phyloP scores from a whole-genome alignment of 306 rosid species.

The Citrullus mucosospermus region DNA sequence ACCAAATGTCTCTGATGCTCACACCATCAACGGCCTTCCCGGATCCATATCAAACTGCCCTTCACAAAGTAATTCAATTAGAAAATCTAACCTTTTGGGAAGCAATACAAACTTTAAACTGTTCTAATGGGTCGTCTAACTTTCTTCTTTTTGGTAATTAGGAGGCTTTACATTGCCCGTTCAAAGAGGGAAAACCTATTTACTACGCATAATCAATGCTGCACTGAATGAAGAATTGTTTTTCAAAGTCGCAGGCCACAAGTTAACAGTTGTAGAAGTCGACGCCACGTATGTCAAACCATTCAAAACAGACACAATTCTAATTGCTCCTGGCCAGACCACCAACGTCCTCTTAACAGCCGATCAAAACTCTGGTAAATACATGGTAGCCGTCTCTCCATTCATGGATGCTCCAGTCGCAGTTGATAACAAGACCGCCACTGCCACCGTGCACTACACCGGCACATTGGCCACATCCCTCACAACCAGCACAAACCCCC shows the following conservation, averaged over 20 bases:
- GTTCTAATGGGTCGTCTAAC: neutral
- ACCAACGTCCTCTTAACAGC: conserved; percentile 55
- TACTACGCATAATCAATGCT: conserved; percentile 75
- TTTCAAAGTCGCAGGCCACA: conserved; percentile 84
- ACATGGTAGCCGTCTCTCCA: conserved; percentile 43
- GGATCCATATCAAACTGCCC: conserved; percentile 53
- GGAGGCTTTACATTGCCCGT: conserved; percentile 46
- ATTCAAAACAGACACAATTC: conserved; percentile 44
- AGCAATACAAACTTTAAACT: neutral
- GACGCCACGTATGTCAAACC: conserved; percentile 79
- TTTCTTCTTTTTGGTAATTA: neutral
- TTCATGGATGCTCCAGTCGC: conserved; percentile 59
- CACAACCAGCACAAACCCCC: conserved; percentile 37
- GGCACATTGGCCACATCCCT: conserved; percentile 31
- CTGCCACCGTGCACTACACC: conserved; percentile 50
- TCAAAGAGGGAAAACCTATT: conserved; percentile 52
- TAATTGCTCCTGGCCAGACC: conserved; percentile 83
- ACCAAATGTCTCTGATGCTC: conserved; percentile 89
- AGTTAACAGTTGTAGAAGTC: conserved; percentile 60
- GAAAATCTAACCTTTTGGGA: neutral
- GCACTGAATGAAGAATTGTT: conserved; percentile 95
- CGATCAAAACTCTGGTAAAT: conserved; percentile 41
- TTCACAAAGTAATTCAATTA: conserved; percentile 28
- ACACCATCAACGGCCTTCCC: conserved; percentile 77
- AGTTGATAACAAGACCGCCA: conserved; percentile 49